These are phyloP conservation scores for Arthroderma sp. DNA, from an alignment of 2,329 filamentous ascomycete species.

Conservation along the genomic window DNA sequence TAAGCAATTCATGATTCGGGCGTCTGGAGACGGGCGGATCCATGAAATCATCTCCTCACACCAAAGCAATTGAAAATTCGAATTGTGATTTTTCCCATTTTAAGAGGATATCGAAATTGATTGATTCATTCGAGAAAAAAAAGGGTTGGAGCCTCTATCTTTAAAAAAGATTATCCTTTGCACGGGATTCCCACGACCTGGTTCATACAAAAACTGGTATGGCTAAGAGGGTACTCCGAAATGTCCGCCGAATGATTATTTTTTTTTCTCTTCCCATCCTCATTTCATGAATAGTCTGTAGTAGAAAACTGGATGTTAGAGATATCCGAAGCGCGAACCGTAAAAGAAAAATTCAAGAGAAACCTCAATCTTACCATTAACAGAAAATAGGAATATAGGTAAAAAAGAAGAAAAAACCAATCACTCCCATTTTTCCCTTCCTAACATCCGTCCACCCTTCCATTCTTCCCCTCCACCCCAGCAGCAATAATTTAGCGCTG, in stretches of 20 bases:
- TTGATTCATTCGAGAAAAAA: no score
- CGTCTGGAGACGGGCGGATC: no score
- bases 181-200: no score
- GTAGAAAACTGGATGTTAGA: background rate
- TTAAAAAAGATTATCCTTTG: no score
- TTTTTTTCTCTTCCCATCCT: no score
- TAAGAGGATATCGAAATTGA: no score
- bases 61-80: no score
- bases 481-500: conserved; percentile 34
- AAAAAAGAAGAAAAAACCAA: conserved; percentile 1
- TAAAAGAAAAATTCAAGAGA: background rate
- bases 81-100: no score
- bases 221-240: background rate
- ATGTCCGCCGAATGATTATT: no score
- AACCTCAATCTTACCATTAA: background rate
- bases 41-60: no score
- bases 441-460: conserved; percentile 11
- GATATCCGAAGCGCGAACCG: background rate
- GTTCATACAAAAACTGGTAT: background rate
- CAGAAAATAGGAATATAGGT: background rate
- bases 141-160: no score
- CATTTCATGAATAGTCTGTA: background rate
- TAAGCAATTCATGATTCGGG: no score
- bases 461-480: conserved; percentile 7
- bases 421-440: conserved; percentile 1